Evolutionary conservation across 441 rosid genomes (phyloP).

Genomic region (Sinapis alba): DNA sequence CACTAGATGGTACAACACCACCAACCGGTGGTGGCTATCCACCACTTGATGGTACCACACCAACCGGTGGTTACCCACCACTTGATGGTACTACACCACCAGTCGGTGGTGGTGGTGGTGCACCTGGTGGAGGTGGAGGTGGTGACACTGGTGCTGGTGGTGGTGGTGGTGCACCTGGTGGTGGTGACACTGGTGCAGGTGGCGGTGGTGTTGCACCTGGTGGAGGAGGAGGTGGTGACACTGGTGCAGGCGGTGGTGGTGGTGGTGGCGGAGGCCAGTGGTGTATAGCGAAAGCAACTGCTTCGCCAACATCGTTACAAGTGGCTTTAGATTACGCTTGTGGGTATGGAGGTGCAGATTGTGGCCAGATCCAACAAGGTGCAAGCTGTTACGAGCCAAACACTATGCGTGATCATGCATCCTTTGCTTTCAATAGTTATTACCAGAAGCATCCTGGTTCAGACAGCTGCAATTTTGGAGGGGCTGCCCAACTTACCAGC

Average conservation of each 20-base stretch:
- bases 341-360: conserved; percentile 93
- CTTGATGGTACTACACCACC: conserved; percentile 28
- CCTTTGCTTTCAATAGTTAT: conserved; percentile 93
- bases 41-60: conserved; percentile 32
- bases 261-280: conserved; percentile 56
- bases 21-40: conserved; percentile 31
- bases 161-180: conserved; percentile 37
- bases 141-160: conserved; percentile 39
- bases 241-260: conserved; percentile 46
- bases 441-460: conserved; percentile 96
- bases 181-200: conserved; percentile 31
- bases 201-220: conserved; percentile 35
- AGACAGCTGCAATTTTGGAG: conserved; percentile 89
- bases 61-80: conserved; percentile 36
- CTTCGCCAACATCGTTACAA: conserved; percentile 79
- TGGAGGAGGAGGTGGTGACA: conserved; percentile 28
- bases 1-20: conserved; percentile 26
- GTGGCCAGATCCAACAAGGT: conserved; percentile 77
- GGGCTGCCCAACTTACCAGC: conserved; percentile 76
- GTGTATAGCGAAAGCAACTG: conserved; percentile 79
- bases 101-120: conserved; percentile 26
- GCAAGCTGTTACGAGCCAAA: conserved; percentile 80
- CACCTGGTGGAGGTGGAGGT: conserved; percentile 28
- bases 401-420: conserved; percentile 78
- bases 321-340: conserved; percentile 98